These are phyloP conservation scores for Pistacia integerrima DNA, from an alignment of 345 rosid species.

Conservation along the genomic window DNA sequence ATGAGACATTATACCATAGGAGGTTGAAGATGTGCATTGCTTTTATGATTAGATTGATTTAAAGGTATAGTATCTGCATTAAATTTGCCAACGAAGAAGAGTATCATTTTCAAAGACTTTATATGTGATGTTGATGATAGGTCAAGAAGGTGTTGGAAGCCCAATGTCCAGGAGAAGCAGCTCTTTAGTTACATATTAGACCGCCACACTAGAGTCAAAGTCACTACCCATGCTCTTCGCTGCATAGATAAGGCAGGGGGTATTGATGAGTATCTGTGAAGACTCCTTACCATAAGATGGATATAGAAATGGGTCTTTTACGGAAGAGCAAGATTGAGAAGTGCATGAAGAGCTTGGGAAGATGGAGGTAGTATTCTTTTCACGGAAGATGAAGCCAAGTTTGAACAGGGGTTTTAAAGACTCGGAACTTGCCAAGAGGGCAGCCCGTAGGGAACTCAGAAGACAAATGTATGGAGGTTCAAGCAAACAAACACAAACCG, in stretches of 20 bases:
- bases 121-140: slow-evolving; percentile 36
- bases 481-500: slow-evolving; percentile 31
- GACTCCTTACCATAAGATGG: slow-evolving; percentile 96
- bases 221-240: slow-evolving; percentile 89
- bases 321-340: slow-evolving; percentile 96
- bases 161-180: slow-evolving; percentile 89
- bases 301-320: slow-evolving; percentile 81
- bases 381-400: slow-evolving; percentile 71
- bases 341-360: slow-evolving; percentile 82
- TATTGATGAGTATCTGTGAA: slow-evolving; percentile 91
- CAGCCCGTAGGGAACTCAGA: slow-evolving; percentile 64
- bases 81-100: background rate
- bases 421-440: slow-evolving; percentile 64
- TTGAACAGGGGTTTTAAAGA: slow-evolving; percentile 79
- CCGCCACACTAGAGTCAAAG: slow-evolving; percentile 87
- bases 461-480: slow-evolving; percentile 49
- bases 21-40: too few relatives aligned
- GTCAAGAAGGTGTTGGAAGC: slow-evolving; percentile 85
- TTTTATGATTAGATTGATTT: background rate
- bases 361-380: slow-evolving; percentile 73
- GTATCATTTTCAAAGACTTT: slow-evolving; percentile 11
- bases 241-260: slow-evolving; percentile 99
- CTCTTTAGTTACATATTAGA: slow-evolving; percentile 89
- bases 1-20: too few relatives aligned
- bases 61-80: background rate